phyloP scores from a whole-genome alignment of 1,284 basidiomycete species.

The Singerocomus rubriflavus region DNA sequence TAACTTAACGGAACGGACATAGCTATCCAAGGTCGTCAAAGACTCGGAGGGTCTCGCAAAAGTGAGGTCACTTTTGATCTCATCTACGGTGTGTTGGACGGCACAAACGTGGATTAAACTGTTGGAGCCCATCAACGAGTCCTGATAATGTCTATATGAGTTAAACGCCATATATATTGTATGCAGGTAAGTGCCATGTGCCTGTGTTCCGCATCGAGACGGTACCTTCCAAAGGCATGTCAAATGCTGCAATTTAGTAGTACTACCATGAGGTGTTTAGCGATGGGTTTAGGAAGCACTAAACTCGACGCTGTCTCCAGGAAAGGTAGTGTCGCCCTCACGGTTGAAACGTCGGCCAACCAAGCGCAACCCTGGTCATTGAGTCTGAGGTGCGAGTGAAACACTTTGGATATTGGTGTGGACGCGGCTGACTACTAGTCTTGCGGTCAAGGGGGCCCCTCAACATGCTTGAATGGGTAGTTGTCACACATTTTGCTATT shows the following conservation, averaged over 20 bases:
- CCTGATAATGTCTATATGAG: background rate
- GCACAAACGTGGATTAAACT: background rate
- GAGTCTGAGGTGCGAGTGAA: background rate
- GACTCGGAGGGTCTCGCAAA: background rate
- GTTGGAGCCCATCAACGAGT: background rate
- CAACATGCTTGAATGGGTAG: background rate
- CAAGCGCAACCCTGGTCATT: no score
- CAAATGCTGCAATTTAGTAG: background rate
- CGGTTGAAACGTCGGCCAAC: background rate
- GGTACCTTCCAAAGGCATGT: background rate
- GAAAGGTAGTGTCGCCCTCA: background rate
- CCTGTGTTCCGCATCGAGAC: background rate
- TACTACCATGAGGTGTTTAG: background rate
- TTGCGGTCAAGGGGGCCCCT: background rate
- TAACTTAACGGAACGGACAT: background rate
- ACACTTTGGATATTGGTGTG: background rate
- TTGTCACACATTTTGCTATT: background rate
- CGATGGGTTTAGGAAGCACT: background rate
- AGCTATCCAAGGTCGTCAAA: background rate
- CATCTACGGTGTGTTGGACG: background rate
- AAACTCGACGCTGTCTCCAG: background rate
- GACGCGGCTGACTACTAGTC: background rate
- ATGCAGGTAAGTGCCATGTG: background rate
- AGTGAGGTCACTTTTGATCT: background rate
- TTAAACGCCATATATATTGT: background rate